These are phyloP conservation scores for Cladosporium sp. DNA, from an alignment of 2,329 filamentous ascomycete species.

Conservation along the genomic window DNA sequence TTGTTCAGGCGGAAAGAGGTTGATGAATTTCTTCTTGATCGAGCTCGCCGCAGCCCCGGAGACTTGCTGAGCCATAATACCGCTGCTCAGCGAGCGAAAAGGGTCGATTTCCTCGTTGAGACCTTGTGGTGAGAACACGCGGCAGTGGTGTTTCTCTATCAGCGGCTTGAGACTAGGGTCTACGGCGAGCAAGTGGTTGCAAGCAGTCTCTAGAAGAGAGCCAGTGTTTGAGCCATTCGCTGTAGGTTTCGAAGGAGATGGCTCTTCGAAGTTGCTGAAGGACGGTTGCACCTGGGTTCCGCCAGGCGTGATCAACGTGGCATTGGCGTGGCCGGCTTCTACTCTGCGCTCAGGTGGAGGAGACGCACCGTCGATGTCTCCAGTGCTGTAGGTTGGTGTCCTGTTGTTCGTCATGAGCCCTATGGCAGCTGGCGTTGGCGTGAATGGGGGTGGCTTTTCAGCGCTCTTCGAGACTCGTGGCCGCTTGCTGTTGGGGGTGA, in stretches of 20 bases:
- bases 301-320: constrained; percentile 69
- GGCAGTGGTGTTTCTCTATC: constrained; percentile 73
- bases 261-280: constrained; percentile 40
- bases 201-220: constrained; percentile 72
- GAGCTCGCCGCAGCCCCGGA: constrained; percentile 86
- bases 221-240: constrained; percentile 43
- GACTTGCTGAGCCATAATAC: constrained; percentile 96
- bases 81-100: constrained; percentile 77
- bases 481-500: constrained; percentile 32
- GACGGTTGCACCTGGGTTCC: constrained; percentile 63
- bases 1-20: constrained; percentile 58
- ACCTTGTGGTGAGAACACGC: constrained; percentile 76
- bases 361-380: constrained; percentile 41
- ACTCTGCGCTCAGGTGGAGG: constrained; percentile 55
- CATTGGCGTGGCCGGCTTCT: constrained; percentile 66
- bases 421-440: constrained; percentile 53
- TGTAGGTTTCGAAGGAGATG: constrained; percentile 38
- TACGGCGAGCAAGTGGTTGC: constrained; percentile 69
- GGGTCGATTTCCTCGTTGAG: constrained; percentile 85
- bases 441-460: constrained; percentile 41
- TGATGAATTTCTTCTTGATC: constrained; percentile 83
- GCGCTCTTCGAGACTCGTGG: constrained; percentile 28
- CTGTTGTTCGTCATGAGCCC: constrained; percentile 46
- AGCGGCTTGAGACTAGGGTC: constrained; percentile 72
- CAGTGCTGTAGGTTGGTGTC: constrained; percentile 40